phyloP scores from a whole-genome alignment of 257 asterid genomes.

The Fraxinus pennsylvanica region DNA sequence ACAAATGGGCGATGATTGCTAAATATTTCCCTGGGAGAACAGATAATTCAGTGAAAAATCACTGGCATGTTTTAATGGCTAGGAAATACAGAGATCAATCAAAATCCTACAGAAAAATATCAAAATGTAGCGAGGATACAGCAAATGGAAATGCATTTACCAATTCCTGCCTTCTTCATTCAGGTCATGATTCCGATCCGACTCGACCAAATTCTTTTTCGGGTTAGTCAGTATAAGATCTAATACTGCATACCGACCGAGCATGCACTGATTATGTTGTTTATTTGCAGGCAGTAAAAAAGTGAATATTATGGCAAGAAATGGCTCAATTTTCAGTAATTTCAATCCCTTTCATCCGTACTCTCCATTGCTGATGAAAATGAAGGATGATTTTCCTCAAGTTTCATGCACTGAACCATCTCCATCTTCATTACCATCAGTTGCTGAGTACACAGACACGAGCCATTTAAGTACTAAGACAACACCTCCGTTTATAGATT shows the following conservation, averaged over 20 bases:
- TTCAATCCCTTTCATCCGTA: background rate
- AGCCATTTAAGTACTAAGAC: conserved; percentile 11
- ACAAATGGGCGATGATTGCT: conserved; percentile 54
- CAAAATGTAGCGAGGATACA: background rate
- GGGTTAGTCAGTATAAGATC: background rate
- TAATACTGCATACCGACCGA: too few relatives aligned
- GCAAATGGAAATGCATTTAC: too few relatives aligned
- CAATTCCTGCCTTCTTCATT: too few relatives aligned
- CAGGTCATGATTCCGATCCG: background rate
- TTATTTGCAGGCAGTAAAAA: conserved; percentile 20
- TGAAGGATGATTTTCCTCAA: conserved; percentile 11
- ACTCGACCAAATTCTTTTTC: background rate
- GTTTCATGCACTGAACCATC: conserved; percentile 19
- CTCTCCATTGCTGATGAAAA: conserved; percentile 1
- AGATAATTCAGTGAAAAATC: conserved; percentile 59
- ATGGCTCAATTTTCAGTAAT: background rate
- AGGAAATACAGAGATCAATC: conserved; percentile 43
- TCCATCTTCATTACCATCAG: background rate
- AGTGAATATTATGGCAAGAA: background rate
- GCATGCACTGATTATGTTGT: background rate
- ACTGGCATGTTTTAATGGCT: conserved; percentile 60
- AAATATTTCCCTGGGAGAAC: conserved; percentile 55
- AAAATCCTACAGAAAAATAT: conserved; percentile 26
- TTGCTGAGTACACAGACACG: conserved; percentile 7
- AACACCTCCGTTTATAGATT: conserved; percentile 44